Conservation (phyloP, 1,139 yeast genomes). For the Candida sojae region DNA sequence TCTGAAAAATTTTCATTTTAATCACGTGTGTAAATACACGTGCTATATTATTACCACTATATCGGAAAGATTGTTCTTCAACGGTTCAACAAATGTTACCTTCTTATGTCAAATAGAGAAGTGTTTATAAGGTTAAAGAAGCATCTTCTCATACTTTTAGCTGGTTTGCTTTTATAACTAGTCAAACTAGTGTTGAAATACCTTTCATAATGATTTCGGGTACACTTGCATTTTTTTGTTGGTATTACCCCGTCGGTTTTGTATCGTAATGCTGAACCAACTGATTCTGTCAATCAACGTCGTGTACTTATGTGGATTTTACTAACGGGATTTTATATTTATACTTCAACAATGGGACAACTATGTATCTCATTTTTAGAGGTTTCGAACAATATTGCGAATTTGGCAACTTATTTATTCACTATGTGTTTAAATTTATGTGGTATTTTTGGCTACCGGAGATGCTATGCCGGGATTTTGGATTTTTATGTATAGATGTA, state of each 20-base stretch:
- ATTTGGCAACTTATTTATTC: conserved; percentile 28
- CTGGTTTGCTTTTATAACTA: conserved; percentile 42
- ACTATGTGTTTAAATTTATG: conserved; percentile 36
- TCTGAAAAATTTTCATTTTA: too few species aligned
- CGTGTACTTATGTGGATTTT: conserved; percentile 49
- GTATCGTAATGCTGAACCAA: conserved; percentile 52
- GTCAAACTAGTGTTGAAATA: conserved; percentile 70
- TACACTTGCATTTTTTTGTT: conserved; percentile 66
- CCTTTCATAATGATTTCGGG: conserved; percentile 77
- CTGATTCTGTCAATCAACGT: conserved; percentile 27
- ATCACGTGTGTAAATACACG: too few species aligned
- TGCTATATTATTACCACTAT: too few species aligned
- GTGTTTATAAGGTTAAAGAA: conserved; percentile 37
- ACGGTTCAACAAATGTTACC: conserved; percentile 46
- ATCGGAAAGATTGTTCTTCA: too few species aligned
- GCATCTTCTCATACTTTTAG: conserved; percentile 33
- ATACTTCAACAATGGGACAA: conserved; percentile 40
- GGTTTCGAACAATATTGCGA: conserved; percentile 41
- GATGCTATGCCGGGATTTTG: conserved; percentile 33
- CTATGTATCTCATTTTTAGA: conserved; percentile 40
- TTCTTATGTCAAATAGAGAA: conserved; percentile 33
- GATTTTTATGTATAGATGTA: conserved; percentile 62
- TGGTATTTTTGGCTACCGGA: conserved; percentile 31
- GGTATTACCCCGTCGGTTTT: conserved; percentile 83
- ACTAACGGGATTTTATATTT: conserved; percentile 38